These are phyloP conservation scores for Ceratorhiza oryzae-sativae DNA, from an alignment of 1,284 basidiomycete species.

Conservation along the genomic window DNA sequence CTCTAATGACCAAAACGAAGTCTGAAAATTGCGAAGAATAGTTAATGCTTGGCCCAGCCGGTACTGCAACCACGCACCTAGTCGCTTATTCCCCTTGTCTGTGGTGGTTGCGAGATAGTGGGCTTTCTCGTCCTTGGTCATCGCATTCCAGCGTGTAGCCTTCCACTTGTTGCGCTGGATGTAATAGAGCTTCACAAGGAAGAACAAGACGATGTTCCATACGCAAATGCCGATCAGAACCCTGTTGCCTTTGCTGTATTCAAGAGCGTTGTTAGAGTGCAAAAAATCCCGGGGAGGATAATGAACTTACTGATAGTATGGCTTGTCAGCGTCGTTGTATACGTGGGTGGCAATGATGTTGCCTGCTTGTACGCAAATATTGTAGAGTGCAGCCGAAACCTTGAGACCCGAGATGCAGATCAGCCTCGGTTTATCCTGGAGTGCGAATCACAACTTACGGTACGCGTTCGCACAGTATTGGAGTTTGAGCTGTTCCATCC, in stretches of 20 bases:
- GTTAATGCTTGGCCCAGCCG: neutral
- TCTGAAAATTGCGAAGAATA: neutral
- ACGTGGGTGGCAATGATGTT: constrained; percentile 34
- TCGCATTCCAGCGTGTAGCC: constrained; percentile 33
- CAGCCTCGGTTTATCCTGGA: neutral
- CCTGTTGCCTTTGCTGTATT: constrained; percentile 35
- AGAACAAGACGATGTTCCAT: constrained; percentile 37
- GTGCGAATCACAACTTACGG: neutral
- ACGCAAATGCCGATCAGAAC: constrained; percentile 8
- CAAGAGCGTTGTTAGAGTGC: no score
- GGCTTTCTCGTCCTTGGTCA: constrained; percentile 37
- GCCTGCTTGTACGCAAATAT: constrained; percentile 40
- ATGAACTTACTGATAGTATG: constrained; percentile 31
- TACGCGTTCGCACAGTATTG: constrained; percentile 35
- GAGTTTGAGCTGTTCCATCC: constrained; percentile 38
- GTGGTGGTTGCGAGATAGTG: constrained; percentile 39
- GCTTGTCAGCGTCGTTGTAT: constrained; percentile 32
- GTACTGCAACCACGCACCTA: neutral
- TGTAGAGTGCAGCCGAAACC: constrained; percentile 35
- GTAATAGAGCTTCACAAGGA: constrained; percentile 38
- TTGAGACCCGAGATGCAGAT: neutral
- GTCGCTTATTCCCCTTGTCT: constrained; percentile 36
- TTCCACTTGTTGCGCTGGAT: constrained; percentile 37
- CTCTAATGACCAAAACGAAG: constrained; percentile 21
- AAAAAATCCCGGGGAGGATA: neutral